Evolutionary conservation across 306 rosid species (phyloP).

Genomic region (Quercus aquifolioides): DNA sequence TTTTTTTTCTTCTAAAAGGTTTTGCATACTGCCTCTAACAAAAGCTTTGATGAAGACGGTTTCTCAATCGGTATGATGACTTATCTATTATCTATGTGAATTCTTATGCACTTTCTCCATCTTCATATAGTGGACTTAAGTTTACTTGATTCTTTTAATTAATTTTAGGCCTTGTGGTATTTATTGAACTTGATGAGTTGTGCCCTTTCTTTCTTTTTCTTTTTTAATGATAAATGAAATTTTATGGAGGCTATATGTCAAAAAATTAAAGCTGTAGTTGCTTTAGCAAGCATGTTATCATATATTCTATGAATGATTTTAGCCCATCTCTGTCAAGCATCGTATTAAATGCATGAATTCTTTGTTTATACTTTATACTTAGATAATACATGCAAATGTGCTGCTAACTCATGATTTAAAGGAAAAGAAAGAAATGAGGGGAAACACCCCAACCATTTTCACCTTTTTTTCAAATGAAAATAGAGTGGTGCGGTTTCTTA

Average conservation of each 20-base stretch:
- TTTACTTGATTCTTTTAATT: not conserved
- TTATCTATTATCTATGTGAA: not conserved
- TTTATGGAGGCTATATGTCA: not conserved
- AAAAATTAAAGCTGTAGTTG: not conserved
- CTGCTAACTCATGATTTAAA: not conserved
- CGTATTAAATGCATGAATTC: not conserved
- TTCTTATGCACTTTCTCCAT: not conserved
- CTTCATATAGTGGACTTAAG: not conserved
- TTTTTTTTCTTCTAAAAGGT: slow-evolving; percentile 42
- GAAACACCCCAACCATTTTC: too few relatives aligned
- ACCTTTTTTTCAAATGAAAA: not conserved
- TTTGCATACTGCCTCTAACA: slow-evolving; percentile 74
- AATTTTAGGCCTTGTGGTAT: not conserved
- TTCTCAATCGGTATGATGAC: slow-evolving; percentile 62
- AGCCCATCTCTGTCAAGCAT: not conserved
- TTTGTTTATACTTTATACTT: not conserved
- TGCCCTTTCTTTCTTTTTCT: not conserved
- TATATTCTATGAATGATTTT: not conserved
- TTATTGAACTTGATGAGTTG: not conserved
- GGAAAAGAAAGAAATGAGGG: not conserved
- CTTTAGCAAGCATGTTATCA: not conserved
- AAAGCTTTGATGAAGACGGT: slow-evolving; percentile 49
- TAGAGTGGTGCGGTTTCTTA: not conserved
- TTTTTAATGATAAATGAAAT: not conserved
- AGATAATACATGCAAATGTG: not conserved